Evolutionary conservation across 345 rosid species (phyloP), one percentile per base, ranked within the genome.

Genomic region (Moricandia arvensis): DNA sequence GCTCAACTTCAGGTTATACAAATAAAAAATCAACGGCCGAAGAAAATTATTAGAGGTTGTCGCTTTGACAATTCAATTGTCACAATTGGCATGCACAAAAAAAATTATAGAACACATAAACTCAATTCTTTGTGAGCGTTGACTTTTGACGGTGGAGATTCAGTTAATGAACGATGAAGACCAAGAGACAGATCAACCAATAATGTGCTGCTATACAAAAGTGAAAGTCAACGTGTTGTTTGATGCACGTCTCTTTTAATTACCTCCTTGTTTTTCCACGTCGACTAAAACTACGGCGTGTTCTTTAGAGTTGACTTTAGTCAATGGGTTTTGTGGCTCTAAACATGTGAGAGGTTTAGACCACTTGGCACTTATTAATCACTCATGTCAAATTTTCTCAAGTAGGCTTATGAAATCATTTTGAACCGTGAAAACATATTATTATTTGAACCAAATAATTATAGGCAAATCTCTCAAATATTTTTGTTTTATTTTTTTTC

Each of bases 221-320:
- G 72, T 74, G 72, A 64, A 73, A 55, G 77, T 64, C 71, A 73
- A 73, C 18, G 29, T 73, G n/a, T 24, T 15, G 54, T 51, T 35
- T 51, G 17, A 21, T 57, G 71, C 77, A 41, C 69, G 70, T 62
- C 62, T 68, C 74, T 41, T 66, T 54, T 27, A 16, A 59, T 43
- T 41, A 12, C 24, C 43, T 41, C 41, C 59, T 45, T n/a, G 43
- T 61, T 33, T 62, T 30, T 30, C 31, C 45, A 63, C 55, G 71
- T 37, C 64, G 43, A 64, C 43, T 54, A 63, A 67, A 37, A 74
- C 21, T 63, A 34, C 69, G 34, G 26, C 17, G 62, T 73, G 37
- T 66, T 31, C 41, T 43, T 66, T 11, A 6, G 10, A 61, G 54
- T 59, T 49, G 11, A 64, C 30, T 21, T 38, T 16, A 30, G 51